Evolutionary conservation across 1,284 basidiomycete species (phyloP), one percentile per base, ranked within the genome.

Genomic region (Trametes versicolor): DNA sequence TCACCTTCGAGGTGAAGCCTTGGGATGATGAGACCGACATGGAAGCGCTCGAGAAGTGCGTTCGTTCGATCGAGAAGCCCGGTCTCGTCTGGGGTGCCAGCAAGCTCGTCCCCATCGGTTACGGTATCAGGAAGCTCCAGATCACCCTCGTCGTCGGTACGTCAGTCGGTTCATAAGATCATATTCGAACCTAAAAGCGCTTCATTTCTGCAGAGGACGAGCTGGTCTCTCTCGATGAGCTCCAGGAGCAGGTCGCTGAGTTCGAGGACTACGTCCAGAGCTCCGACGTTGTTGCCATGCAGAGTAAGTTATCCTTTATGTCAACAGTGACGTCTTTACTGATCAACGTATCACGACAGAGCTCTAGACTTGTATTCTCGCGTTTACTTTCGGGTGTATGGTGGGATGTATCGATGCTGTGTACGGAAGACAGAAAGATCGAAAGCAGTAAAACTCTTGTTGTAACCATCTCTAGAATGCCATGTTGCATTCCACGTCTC

Each of bases 11-110:
- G 73, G 96, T 99, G 70, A 99, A 99, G 84, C 97, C 97, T 54
- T 97, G 97, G 97, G 97, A 99, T 79, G 97, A 99, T 79, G 96
- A 98, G 85, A 99, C 97, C 66, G 95, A 99, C 83, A 96, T 99
- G 95, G 86, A 78, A 59, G 92, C 83, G 62, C 86, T 99, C 72
- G 97, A 99, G 82, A 80, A 85, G 48, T 75, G 83, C 49, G 96
- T 99, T 63, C 92, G 97, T 70, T 90, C 92, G 34, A 91, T 99
- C 75, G 88, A 96, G 80, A 84, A 89, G 85, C 92, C 95, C 64
- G 97, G 98, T 77, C 91, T 99, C 69, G 88, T 98, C 60, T 99
- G 98, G 97, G 96, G 96, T 79, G 85, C 87, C 59, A 92, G 90
- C 83, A 96, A 95, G 82, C 85, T 97, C 62, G 96, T 99, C 66